phyloP scores from a whole-genome alignment of 164 flowering plant species.

The Piper betle region DNA sequence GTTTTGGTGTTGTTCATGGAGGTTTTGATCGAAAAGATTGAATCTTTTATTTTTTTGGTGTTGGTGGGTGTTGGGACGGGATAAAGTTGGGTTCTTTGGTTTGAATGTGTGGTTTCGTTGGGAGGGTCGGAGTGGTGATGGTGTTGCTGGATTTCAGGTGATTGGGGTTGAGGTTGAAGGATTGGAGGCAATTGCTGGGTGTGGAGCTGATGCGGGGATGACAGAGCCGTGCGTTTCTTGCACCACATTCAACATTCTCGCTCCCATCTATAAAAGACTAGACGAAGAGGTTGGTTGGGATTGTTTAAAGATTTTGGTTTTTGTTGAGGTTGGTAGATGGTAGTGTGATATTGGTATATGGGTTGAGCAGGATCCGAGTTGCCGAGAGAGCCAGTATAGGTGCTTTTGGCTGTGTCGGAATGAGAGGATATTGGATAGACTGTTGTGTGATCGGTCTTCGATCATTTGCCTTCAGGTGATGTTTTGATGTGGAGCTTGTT shows the following conservation, averaged over 20 bases:
- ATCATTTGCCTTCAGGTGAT: conserved; percentile 89
- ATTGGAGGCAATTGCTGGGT: conserved; percentile 22
- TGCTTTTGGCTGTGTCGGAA: conserved; percentile 68
- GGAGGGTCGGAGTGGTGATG: no score
- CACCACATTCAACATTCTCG: conserved; percentile 91
- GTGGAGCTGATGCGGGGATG: conserved; percentile 47
- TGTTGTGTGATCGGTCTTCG: conserved; percentile 71
- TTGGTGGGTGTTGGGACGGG: no score
- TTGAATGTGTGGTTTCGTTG: no score
- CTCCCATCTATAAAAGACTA: conserved; percentile 88
- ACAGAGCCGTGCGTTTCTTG: conserved; percentile 71
- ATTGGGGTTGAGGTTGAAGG: no score
- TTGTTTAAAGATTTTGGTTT: background rate
- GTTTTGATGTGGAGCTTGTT: background rate
- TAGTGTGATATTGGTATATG: background rate
- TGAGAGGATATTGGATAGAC: conserved; percentile 62
- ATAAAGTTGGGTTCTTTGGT: no score
- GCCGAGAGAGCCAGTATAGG: conserved; percentile 68
- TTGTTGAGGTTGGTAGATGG: background rate
- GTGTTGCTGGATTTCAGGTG: no score
- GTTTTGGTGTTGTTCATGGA: no score
- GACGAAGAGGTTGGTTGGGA: conserved; percentile 32
- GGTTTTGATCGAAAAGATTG: no score
- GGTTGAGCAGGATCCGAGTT: conserved; percentile 38
- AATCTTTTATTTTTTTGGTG: no score